Percentiles rank a stretch among this genome's conserved stretches.
Evolutionary conservation across 2,329 filamentous ascomycete species (phyloP).

Genomic region (Calonectria honghensis): DNA sequence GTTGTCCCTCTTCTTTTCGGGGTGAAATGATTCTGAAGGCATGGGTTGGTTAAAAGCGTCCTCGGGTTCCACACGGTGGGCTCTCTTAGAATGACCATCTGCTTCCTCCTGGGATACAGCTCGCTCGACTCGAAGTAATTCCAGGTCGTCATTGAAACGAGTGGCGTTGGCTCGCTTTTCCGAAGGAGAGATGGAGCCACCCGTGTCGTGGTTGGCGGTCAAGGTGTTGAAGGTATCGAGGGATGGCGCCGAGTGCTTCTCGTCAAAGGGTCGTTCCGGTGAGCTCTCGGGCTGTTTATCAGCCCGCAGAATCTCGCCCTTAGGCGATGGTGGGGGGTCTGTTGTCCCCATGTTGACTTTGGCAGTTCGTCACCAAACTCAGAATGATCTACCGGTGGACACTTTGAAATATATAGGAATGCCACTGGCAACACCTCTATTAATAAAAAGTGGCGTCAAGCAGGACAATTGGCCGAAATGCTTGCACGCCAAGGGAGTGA

Average conservation of each 20-base stretch:
- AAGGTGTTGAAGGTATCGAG: slow-evolving; percentile 58
- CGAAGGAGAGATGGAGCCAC: slow-evolving; percentile 53
- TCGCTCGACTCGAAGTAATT: slow-evolving; percentile 68
- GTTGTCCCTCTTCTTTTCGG: slow-evolving; percentile 57
- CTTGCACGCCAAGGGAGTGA: slow-evolving; percentile 28
- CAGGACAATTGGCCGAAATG: background rate
- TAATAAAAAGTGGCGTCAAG: slow-evolving; percentile 17
- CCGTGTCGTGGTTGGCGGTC: slow-evolving; percentile 49
- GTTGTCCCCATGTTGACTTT: slow-evolving; percentile 36
- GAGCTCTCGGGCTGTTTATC: slow-evolving; percentile 30
- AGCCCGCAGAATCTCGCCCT: slow-evolving; percentile 43
- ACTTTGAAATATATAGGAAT: slow-evolving; percentile 6
- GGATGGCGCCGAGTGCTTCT: slow-evolving; percentile 53
- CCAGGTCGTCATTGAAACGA: slow-evolving; percentile 69
- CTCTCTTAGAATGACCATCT: slow-evolving; percentile 55
- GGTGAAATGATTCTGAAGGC: slow-evolving; percentile 50
- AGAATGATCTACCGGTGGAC: slow-evolving; percentile 5
- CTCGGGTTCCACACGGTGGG: slow-evolving; percentile 62
- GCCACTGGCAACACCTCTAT: slow-evolving; percentile 11
- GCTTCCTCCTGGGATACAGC: slow-evolving; percentile 66
- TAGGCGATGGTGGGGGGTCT: slow-evolving; percentile 43
- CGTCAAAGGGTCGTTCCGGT: slow-evolving; percentile 43
- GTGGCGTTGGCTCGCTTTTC: slow-evolving; percentile 59
- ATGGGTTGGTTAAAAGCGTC: slow-evolving; percentile 67
- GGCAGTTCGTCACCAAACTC: slow-evolving; percentile 4